These are phyloP conservation scores for Aureobasidium zeae DNA, from an alignment of 2,329 filamentous ascomycete genomes.

Conservation along the genomic window DNA sequence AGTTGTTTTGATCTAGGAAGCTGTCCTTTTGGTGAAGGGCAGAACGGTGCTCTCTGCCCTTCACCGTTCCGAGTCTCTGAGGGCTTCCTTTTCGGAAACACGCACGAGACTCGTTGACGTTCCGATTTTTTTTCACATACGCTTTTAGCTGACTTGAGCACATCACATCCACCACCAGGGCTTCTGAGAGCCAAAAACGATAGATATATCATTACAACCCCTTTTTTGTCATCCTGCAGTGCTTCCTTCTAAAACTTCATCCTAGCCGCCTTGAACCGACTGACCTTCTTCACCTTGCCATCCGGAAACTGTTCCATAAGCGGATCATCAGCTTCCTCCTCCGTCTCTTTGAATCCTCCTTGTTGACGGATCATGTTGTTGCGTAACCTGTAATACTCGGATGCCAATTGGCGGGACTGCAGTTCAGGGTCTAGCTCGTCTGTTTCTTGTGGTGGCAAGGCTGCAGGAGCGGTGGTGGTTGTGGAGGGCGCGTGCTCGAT, in stretches of 20 bases:
- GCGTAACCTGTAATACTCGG: slow-evolving; percentile 73
- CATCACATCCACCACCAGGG: no score
- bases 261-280: slow-evolving; percentile 31
- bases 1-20: slow-evolving; percentile 20
- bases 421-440: slow-evolving; percentile 57
- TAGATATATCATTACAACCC: slow-evolving; percentile 13
- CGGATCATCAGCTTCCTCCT: slow-evolving; percentile 54
- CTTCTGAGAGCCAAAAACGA: no score
- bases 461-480: slow-evolving; percentile 25
- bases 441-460: slow-evolving; percentile 29
- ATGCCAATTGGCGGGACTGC: slow-evolving; percentile 66
- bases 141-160: no score
- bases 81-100: no score
- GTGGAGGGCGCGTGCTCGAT: slow-evolving; percentile 40
- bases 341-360: slow-evolving; percentile 63
- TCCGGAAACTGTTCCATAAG: slow-evolving; percentile 39
- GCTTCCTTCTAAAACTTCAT: slow-evolving; percentile 21
- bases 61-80: no score
- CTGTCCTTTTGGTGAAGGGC: slow-evolving; percentile 13
- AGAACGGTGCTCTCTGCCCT: slow-evolving; percentile 10
- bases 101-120: no score
- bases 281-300: slow-evolving; percentile 31
- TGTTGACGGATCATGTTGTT: slow-evolving; percentile 75
- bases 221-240: slow-evolving; percentile 1
- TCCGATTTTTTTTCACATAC: no score